Evolutionary conservation across 2,329 filamentous ascomycete species (phyloP).

Genomic region (Ophiostoma novo-ulmi): DNA sequence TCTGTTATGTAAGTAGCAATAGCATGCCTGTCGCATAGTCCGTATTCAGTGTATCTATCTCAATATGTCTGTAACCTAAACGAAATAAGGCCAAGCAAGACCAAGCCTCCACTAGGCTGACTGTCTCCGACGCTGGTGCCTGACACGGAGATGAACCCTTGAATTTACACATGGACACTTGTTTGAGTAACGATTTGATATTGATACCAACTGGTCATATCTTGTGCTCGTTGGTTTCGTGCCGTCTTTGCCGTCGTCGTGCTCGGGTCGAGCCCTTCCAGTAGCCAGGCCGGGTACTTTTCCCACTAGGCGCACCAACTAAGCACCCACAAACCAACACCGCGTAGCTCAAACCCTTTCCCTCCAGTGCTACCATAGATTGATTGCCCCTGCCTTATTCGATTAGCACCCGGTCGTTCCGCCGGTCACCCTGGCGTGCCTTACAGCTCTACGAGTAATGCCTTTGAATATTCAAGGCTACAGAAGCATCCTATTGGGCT

Average conservation of each 20-base stretch:
- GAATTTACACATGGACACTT: too few relatives aligned
- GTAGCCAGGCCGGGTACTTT: background rate
- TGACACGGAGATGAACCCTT: too few relatives aligned
- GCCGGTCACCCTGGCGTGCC: constrained; percentile 4
- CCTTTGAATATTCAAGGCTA: background rate
- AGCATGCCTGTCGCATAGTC: background rate
- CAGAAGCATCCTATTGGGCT: background rate
- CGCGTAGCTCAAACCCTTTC: background rate
- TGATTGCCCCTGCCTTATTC: background rate
- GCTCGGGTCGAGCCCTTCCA: background rate
- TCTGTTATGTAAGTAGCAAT: background rate
- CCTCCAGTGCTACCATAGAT: background rate
- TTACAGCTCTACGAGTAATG: background rate
- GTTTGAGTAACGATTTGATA: too few relatives aligned
- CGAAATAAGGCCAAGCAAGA: background rate
- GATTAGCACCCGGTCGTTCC: constrained; percentile 2
- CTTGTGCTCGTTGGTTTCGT: background rate
- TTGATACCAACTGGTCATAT: background rate
- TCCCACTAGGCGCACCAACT: too few relatives aligned
- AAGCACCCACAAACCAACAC: background rate
- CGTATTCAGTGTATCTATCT: too few relatives aligned
- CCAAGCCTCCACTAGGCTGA: too few relatives aligned
- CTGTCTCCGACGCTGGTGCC: too few relatives aligned
- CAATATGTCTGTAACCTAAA: background rate
- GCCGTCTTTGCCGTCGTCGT: background rate